A percentile compares a stretch with the other conserved stretches of the same genome.
Evolutionary conservation across 306 rosid species (phyloP).

Genomic region (Vigna trinervia): DNA sequence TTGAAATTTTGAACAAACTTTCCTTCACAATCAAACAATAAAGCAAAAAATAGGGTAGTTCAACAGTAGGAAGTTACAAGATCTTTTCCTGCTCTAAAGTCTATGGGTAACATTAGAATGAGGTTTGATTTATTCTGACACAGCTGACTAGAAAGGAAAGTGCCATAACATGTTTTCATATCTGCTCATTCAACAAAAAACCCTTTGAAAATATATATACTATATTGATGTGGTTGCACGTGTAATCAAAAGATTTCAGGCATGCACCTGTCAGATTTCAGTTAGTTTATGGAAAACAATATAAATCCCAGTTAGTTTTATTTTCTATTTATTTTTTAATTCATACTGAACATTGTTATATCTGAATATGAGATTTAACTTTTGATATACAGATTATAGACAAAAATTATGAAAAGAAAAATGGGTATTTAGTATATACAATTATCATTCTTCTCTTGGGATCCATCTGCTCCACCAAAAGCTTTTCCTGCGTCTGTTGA

Average conservation of each 20-base stretch:
- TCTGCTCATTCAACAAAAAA: conserved; percentile 29
- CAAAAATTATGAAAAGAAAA: conserved; percentile 39
- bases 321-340: conserved; percentile 18
- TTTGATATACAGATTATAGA: conserved; percentile 65
- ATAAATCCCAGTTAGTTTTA: conserved; percentile 47
- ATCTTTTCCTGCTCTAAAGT: conserved; percentile 5
- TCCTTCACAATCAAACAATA: neutral
- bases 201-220: conserved; percentile 3
- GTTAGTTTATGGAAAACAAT: conserved; percentile 27
- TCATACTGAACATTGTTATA: conserved; percentile 45
- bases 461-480: conserved; percentile 99
- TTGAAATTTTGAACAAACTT: neutral
- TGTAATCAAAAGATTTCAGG: conserved; percentile 51
- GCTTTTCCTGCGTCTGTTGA: conserved; percentile 71
- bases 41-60: neutral
- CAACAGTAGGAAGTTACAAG: conserved; percentile 6
- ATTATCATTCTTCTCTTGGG: conserved; percentile 84
- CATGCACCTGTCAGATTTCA: conserved; percentile 57
- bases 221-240: conserved; percentile 43
- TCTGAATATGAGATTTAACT: conserved; percentile 47
- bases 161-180: conserved; percentile 30
- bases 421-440: conserved; percentile 46
- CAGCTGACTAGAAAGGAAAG: conserved; percentile 37
- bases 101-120: neutral
- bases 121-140: conserved; percentile 12